A percentile compares a stretch with the other conserved stretches of the same genome.
Conservation (phyloP, 1,284 basidiomycete species). For the Ustilago nuda region DNA sequence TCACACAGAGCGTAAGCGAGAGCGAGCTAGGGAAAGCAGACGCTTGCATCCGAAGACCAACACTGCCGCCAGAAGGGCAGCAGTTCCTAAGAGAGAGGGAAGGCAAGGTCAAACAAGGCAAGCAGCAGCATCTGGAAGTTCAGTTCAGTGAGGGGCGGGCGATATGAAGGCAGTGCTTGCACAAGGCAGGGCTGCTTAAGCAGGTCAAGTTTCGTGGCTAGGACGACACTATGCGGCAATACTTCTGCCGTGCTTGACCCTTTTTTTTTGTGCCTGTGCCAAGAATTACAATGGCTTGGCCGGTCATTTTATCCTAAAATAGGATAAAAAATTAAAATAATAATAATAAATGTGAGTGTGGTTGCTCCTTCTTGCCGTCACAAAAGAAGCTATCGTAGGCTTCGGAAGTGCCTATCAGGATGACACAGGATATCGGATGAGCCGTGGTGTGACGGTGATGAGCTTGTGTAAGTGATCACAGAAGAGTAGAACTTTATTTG, state of each 20-base stretch:
- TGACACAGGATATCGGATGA: neutral
- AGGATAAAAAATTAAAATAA: too few relatives aligned
- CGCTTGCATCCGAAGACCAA: neutral
- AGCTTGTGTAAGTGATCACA: constrained; percentile 2
- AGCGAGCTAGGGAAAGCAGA: neutral
- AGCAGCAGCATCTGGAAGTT: neutral
- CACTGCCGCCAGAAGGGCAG: neutral
- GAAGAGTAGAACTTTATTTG: neutral
- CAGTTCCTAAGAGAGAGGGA: neutral
- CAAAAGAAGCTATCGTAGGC: neutral
- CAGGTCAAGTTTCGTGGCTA: constrained; percentile 5
- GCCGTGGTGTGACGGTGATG: neutral
- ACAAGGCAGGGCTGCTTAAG: too few relatives aligned
- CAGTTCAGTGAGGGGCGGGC: neutral
- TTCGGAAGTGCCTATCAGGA: neutral
- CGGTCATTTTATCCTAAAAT: neutral
- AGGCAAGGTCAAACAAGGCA: neutral
- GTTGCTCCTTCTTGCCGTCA: neutral
- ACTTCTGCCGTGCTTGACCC: neutral
- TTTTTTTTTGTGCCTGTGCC: neutral
- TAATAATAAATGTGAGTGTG: too few relatives aligned
- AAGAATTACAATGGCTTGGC: neutral
- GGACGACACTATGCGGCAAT: neutral
- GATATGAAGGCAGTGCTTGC: neutral
- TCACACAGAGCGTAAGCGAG: neutral